Percentiles rank a stretch among this genome's conserved stretches.
phyloP scores from a whole-genome alignment of 176 grass and related monocot species.

The Aegilops speltoides region DNA sequence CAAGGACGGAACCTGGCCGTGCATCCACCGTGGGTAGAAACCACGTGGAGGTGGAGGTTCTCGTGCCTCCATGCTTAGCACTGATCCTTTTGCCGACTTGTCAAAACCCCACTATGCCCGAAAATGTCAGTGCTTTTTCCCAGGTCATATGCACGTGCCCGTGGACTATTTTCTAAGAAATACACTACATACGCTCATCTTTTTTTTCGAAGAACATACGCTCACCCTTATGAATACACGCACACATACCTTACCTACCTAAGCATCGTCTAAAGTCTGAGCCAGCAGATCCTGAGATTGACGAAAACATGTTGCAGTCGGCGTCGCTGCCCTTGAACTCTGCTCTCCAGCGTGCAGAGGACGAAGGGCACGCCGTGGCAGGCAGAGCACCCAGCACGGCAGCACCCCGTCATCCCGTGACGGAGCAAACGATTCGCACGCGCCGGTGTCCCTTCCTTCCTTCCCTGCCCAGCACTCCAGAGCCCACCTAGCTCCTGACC shows the following conservation, averaged over 20 bases:
- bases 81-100: not conserved
- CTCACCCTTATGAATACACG: too few species aligned
- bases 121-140: not conserved
- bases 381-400: not conserved
- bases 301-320: too few species aligned
- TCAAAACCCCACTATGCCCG: not conserved
- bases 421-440: not conserved
- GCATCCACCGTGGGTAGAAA: not conserved
- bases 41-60: not conserved
- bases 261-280: too few species aligned
- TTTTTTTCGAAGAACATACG: too few species aligned
- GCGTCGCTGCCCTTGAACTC: too few species aligned
- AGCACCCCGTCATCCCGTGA: not conserved
- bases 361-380: not conserved
- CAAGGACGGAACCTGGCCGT: not conserved
- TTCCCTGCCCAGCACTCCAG: not conserved
- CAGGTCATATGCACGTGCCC: too few species aligned
- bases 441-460: not conserved
- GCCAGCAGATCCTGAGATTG: too few species aligned
- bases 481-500: not conserved
- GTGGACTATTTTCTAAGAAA: too few species aligned
- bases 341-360: too few species aligned
- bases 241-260: too few species aligned
- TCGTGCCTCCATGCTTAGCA: too few species aligned
- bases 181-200: too few species aligned